These are phyloP conservation scores for Phytophthora aleatoria DNA, from an alignment of 352 stramenopile genomes.

Conservation along the genomic window DNA sequence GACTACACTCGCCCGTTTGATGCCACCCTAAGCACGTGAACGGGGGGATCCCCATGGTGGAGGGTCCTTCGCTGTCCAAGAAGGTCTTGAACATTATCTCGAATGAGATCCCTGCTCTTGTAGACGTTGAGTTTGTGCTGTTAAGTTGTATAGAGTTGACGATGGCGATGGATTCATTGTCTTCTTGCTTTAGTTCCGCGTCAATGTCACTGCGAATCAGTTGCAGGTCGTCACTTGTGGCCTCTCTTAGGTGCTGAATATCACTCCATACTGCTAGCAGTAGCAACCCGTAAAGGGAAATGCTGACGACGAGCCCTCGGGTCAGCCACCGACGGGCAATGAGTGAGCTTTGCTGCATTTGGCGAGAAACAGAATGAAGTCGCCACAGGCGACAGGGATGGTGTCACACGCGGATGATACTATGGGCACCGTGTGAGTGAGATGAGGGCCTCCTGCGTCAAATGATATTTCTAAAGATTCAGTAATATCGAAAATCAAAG, in stretches of 20 bases:
- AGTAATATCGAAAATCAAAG: too few relatives aligned
- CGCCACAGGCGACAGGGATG: background rate
- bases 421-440: background rate
- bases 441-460: too few relatives aligned
- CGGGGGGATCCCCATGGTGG: constrained; percentile 7
- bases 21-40: constrained; percentile 33
- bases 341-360: constrained; percentile 19
- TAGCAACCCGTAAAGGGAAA: constrained; percentile 21
- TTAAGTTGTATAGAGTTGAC: constrained; percentile 11
- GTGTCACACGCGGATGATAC: constrained; percentile 26
- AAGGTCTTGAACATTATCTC: constrained; percentile 21
- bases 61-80: constrained; percentile 19
- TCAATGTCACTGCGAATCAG: constrained; percentile 10
- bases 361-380: constrained; percentile 21
- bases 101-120: constrained; percentile 7
- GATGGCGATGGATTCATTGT: constrained; percentile 3
- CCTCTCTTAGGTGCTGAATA: background rate
- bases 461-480: too few relatives aligned
- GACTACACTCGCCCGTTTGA: constrained; percentile 29
- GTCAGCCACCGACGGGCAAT: constrained; percentile 26
- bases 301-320: constrained; percentile 14
- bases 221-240: constrained; percentile 6
- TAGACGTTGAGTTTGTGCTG: background rate
- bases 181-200: background rate
- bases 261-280: constrained; percentile 16